phyloP scores from a whole-genome alignment of 2,329 filamentous ascomycete species.

The Penicillium sp. region DNA sequence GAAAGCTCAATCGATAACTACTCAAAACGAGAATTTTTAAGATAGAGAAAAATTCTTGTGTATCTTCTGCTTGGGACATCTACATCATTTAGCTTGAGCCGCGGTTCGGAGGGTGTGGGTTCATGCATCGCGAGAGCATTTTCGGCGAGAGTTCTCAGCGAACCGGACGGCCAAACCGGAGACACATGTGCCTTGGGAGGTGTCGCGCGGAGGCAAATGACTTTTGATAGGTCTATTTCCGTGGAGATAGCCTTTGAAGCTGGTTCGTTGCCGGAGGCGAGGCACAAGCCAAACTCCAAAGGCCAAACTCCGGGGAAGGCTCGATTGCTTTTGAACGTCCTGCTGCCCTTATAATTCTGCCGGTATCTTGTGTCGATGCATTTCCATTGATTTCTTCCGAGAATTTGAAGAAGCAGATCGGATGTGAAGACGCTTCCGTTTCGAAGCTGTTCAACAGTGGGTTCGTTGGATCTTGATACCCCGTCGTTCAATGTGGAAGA shows the following conservation, averaged over 20 bases:
- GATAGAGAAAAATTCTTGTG: not conserved
- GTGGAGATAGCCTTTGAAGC: not conserved
- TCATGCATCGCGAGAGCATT: constrained; percentile 6
- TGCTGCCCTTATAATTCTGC: not conserved
- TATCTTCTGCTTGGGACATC: not conserved
- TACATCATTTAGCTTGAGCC: not conserved
- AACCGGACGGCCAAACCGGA: constrained; percentile 24
- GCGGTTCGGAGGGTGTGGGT: constrained; percentile 6
- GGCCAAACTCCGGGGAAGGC: constrained; percentile 11
- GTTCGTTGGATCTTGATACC: not conserved
- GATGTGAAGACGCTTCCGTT: not conserved
- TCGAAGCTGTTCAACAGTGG: not conserved
- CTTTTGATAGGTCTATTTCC: constrained; percentile 10
- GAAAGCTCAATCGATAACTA: too few relatives aligned
- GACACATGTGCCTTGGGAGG: constrained; percentile 3
- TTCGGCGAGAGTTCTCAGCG: constrained; percentile 18
- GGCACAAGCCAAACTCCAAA: not conserved
- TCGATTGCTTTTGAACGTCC: not conserved
- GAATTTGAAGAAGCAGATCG: not conserved
- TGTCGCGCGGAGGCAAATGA: not conserved
- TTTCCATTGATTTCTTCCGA: not conserved
- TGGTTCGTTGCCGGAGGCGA: constrained; percentile 8
- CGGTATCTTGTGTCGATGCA: not conserved
- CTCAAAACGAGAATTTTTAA: not conserved
- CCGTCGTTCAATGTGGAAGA: not conserved